phyloP scores from a whole-genome alignment of 139 green algal species.

The Coelastrella sp. region DNA sequence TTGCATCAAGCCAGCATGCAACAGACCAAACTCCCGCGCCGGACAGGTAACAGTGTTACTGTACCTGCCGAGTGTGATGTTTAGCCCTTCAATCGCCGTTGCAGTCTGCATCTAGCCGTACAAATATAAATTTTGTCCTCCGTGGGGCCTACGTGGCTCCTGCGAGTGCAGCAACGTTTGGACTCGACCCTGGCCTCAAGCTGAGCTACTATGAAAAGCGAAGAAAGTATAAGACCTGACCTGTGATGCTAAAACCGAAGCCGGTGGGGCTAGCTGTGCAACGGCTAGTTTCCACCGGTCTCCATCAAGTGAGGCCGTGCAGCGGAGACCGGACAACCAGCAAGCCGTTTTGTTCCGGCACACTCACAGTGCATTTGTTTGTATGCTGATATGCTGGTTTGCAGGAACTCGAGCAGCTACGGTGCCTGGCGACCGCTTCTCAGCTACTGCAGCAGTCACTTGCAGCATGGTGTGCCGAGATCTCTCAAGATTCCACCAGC shows the following conservation, averaged over 20 bases:
- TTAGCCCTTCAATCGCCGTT: too few relatives aligned
- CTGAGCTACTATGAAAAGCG: background rate
- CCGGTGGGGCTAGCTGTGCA: background rate
- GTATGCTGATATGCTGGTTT: background rate
- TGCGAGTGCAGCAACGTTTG: too few relatives aligned
- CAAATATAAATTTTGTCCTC: too few relatives aligned
- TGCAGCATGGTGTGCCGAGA: background rate
- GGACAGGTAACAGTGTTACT: too few relatives aligned
- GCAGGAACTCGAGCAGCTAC: background rate
- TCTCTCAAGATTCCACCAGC: background rate
- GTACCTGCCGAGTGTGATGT: too few relatives aligned
- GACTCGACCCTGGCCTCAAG: background rate
- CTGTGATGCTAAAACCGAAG: background rate
- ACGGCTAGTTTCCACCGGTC: background rate
- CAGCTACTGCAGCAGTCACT: conserved; percentile 32
- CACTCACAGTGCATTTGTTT: background rate
- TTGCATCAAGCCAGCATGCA: too few relatives aligned
- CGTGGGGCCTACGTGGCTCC: too few relatives aligned
- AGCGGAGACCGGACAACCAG: background rate
- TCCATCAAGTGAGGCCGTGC: background rate
- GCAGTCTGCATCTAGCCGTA: too few relatives aligned
- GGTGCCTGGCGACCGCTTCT: background rate
- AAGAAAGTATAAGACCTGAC: background rate
- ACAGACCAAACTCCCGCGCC: too few relatives aligned
- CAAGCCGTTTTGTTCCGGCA: background rate